Percentiles rank a stretch among this genome's conserved stretches.
phyloP scores from a whole-genome alignment of 352 stramenopile species.

The Pythium phragmiticola region DNA sequence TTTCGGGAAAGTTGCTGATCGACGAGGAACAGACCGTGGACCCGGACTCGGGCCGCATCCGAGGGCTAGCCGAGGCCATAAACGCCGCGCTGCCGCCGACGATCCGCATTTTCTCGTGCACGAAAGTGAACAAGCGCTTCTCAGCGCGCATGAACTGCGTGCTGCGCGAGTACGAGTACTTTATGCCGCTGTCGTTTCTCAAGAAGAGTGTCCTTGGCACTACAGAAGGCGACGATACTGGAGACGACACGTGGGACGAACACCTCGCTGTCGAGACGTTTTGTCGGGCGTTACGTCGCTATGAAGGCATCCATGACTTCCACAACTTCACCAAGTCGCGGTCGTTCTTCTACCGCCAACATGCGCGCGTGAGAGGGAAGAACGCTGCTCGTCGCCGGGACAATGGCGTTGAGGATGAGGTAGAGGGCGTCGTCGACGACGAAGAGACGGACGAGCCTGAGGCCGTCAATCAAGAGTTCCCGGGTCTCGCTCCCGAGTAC shows the following conservation, averaged over 20 bases:
- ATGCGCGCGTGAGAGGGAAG: constrained; percentile 38
- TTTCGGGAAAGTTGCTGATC: constrained; percentile 87
- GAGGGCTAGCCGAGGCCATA: constrained; percentile 57
- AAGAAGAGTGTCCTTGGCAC: constrained; percentile 37
- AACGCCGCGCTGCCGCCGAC: constrained; percentile 77
- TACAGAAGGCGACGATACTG: background rate
- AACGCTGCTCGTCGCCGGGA: background rate
- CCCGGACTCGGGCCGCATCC: constrained; percentile 47
- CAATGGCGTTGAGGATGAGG: constrained; percentile 17
- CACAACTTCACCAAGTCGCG: constrained; percentile 91
- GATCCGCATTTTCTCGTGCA: constrained; percentile 88
- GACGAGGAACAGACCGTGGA: constrained; percentile 73
- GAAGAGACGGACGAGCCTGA: constrained; percentile 20
- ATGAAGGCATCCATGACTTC: constrained; percentile 89
- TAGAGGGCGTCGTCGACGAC: constrained; percentile 19
- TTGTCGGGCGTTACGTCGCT: constrained; percentile 49
- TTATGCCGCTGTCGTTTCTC: constrained; percentile 81
- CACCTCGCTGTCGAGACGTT: constrained; percentile 48
- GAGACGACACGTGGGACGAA: constrained; percentile 26
- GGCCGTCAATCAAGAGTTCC: background rate
- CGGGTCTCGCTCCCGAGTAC: constrained; percentile 15
- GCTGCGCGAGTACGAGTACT: constrained; percentile 91
- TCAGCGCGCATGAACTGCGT: constrained; percentile 85
- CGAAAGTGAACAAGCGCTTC: constrained; percentile 89
- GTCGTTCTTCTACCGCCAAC: constrained; percentile 73